These are phyloP conservation scores for Wickerhamiella kurtzmanii DNA, from an alignment of 805 yeast species.

Conservation along the genomic window DNA sequence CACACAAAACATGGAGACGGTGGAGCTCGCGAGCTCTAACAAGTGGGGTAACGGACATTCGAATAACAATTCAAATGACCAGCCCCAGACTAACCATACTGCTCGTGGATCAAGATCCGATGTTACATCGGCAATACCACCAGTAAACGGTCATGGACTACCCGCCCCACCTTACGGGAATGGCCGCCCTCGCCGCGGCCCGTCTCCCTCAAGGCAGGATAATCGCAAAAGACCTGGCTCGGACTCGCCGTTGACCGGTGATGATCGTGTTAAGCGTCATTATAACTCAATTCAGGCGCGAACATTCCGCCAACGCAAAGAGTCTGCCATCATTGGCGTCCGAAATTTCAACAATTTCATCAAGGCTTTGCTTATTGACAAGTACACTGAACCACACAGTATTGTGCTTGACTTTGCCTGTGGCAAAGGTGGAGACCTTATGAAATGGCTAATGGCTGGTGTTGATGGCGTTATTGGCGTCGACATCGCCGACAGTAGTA, in stretches of 20 bases:
- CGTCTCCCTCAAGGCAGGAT: background rate
- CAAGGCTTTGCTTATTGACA: conserved; percentile 71
- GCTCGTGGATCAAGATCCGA: background rate
- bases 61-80: too few relatives aligned
- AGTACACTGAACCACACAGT: conserved; percentile 41
- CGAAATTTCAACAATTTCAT: conserved; percentile 86
- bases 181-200: background rate
- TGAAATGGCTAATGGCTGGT: conserved; percentile 69
- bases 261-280: conserved; percentile 46
- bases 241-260: background rate
- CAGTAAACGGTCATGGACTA: too few relatives aligned
- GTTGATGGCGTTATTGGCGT: conserved; percentile 74
- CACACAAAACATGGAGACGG: background rate
- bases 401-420: conserved; percentile 79
- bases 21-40: background rate
- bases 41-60: background rate
- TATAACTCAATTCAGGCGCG: conserved; percentile 74
- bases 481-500: conserved; percentile 81
- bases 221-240: background rate
- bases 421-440: conserved; percentile 96
- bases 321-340: conserved; percentile 73
- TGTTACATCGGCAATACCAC: too few relatives aligned
- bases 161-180: background rate
- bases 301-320: conserved; percentile 45
- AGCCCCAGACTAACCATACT: background rate